These are phyloP conservation scores for Fusarium newnesense DNA, from an alignment of 2,329 filamentous ascomycete species.

Conservation along the genomic window DNA sequence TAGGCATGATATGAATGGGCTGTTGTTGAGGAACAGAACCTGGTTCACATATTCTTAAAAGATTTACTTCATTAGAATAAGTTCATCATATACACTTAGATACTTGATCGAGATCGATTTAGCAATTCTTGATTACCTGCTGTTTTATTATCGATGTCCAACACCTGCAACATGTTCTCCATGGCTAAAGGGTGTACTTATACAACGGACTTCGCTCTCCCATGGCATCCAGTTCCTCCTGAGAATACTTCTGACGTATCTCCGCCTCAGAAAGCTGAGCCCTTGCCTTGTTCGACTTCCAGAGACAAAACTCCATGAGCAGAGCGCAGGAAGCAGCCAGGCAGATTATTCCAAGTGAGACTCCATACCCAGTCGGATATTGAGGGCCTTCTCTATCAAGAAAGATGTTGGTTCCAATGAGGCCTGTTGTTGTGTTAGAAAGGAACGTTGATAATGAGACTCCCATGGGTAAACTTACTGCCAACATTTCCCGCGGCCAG, in stretches of 20 bases:
- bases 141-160: too few relatives aligned
- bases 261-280: slow-evolving; percentile 10
- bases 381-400: slow-evolving; percentile 47
- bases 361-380: slow-evolving; percentile 52
- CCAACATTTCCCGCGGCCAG: slow-evolving; percentile 38
- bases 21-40: too few relatives aligned
- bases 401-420: slow-evolving; percentile 54
- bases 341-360: slow-evolving; percentile 45
- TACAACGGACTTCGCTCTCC: slow-evolving; percentile 32
- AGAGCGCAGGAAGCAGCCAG: slow-evolving; percentile 18
- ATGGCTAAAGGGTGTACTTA: slow-evolving; percentile 21
- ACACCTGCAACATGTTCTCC: too few relatives aligned
- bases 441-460: not conserved
- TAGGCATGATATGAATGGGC: too few relatives aligned
- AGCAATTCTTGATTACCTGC: too few relatives aligned
- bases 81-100: too few relatives aligned
- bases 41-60: too few relatives aligned
- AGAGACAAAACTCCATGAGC: slow-evolving; percentile 26
- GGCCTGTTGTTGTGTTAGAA: not conserved
- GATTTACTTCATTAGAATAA: too few relatives aligned
- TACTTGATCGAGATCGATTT: too few relatives aligned
- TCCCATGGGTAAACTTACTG: slow-evolving; percentile 21
- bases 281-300: slow-evolving; percentile 18
- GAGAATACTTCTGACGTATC: slow-evolving; percentile 20
- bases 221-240: slow-evolving; percentile 28